Evolutionary conservation across 139 green algal genomes (phyloP).

Genomic region (Picochlorum sp.): DNA sequence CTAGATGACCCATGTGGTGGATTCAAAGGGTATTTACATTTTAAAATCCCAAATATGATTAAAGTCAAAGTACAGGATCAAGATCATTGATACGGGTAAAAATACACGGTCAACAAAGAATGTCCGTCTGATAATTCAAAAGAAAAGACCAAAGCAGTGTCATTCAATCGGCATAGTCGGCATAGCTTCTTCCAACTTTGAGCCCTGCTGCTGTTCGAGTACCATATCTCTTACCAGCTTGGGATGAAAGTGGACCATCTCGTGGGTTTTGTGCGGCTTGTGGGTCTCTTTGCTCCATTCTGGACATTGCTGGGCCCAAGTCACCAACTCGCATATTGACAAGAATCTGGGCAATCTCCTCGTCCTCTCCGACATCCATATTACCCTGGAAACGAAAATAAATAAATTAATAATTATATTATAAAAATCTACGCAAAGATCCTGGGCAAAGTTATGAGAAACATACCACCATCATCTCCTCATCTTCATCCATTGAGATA

Average conservation of each 20-base stretch:
- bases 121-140: no score
- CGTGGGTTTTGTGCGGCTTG: background rate
- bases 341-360: constrained; percentile 1
- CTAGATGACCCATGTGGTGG: no score
- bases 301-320: background rate
- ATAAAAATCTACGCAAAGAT: background rate
- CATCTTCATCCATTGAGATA: background rate
- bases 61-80: no score
- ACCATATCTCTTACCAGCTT: constrained; percentile 3
- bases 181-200: background rate
- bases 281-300: background rate
- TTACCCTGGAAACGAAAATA: background rate
- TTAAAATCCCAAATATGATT: no score
- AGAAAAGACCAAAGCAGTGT: no score
- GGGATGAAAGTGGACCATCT: background rate
- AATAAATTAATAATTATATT: background rate
- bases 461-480: constrained; percentile 5
- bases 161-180: background rate
- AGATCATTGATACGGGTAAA: no score
- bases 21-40: no score
- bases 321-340: background rate
- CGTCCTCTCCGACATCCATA: constrained; percentile 5
- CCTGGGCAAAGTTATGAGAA: background rate
- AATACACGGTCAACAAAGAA: no score
- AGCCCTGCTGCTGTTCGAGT: constrained; percentile 5